A percentile compares a stretch with the other conserved stretches of the same genome.
Conservation (phyloP, 2,329 filamentous ascomycete genomes). For the Rugonectria rugulosa region DNA sequence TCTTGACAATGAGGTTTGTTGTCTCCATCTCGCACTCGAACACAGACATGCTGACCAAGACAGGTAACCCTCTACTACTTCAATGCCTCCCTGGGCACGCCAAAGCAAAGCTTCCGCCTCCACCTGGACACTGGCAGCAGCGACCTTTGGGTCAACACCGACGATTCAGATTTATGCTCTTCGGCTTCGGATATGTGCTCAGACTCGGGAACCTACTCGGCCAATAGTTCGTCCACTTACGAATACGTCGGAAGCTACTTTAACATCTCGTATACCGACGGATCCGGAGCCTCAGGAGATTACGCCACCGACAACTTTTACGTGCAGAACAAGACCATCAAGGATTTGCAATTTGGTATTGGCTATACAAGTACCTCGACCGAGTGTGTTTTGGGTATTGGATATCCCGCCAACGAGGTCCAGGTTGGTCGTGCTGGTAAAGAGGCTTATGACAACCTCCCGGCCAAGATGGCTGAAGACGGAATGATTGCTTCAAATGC, state of each 20-base stretch:
- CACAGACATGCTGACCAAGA: not conserved
- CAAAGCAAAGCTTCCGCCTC: conserved; percentile 62
- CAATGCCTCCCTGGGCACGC: conserved; percentile 70
- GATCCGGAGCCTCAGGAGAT: conserved; percentile 77
- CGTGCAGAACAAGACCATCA: conserved; percentile 62
- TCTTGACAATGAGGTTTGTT: conserved; percentile 64
- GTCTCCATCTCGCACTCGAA: not conserved
- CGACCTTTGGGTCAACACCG: conserved; percentile 75
- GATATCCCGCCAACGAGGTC: conserved; percentile 82
- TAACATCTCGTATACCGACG: conserved; percentile 89
- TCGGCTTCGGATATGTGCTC: conserved; percentile 59
- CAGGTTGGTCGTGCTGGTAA: conserved; percentile 66
- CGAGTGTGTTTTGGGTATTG: conserved; percentile 86
- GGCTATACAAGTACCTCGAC: conserved; percentile 67
- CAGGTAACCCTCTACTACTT: conserved; percentile 70
- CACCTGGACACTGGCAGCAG: conserved; percentile 75
- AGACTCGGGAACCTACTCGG: conserved; percentile 70
- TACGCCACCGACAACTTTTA: conserved; percentile 79
- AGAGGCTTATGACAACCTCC: conserved; percentile 72
- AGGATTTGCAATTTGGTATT: conserved; percentile 74
- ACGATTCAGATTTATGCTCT: conserved; percentile 66
- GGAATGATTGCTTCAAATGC: conserved; percentile 71
- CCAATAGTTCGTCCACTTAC: conserved; percentile 80
- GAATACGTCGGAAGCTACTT: conserved; percentile 76
- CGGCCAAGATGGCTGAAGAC: conserved; percentile 67